phyloP scores from a whole-genome alignment of 192 early-diverging fungal species.

The Powellomyces hirtus region DNA sequence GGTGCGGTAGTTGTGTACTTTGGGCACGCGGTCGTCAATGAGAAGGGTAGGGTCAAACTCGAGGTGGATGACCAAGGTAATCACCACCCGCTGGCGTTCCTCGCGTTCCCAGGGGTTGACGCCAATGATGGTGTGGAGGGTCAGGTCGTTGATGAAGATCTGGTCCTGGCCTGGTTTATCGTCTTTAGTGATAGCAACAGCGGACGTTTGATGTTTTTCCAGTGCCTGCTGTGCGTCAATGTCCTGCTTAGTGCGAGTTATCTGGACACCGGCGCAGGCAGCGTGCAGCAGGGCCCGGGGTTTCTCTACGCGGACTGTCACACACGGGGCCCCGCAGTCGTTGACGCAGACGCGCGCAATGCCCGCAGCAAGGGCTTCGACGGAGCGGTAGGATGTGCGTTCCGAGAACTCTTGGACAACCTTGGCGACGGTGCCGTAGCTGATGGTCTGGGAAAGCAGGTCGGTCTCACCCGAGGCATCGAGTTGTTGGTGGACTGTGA shows the following conservation, averaged over 20 bases:
- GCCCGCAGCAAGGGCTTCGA: slow-evolving; percentile 89
- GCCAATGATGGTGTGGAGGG: slow-evolving; percentile 84
- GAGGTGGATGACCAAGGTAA: slow-evolving; percentile 64
- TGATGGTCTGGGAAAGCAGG: slow-evolving; percentile 74
- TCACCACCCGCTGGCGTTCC: slow-evolving; percentile 83
- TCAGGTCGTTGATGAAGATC: slow-evolving; percentile 82
- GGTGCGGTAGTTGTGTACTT: slow-evolving; percentile 84
- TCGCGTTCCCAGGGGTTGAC: slow-evolving; percentile 95
- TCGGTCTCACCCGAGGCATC: slow-evolving; percentile 75
- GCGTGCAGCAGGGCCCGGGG: slow-evolving; percentile 90
- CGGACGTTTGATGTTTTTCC: neutral
- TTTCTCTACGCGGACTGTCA: slow-evolving; percentile 76
- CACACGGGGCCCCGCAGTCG: slow-evolving; percentile 74
- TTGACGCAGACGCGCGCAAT: slow-evolving; percentile 77
- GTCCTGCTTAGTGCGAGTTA: slow-evolving; percentile 72
- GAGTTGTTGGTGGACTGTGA: slow-evolving; percentile 73
- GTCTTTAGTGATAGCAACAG: neutral
- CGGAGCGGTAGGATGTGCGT: slow-evolving; percentile 66
- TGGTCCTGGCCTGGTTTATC: slow-evolving; percentile 58
- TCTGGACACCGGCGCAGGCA: slow-evolving; percentile 80
- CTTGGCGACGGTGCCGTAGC: slow-evolving; percentile 81
- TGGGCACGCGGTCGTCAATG: slow-evolving; percentile 60
- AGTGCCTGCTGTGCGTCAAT: slow-evolving; percentile 35
- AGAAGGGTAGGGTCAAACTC: slow-evolving; percentile 57
- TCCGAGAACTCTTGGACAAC: slow-evolving; percentile 74